These are phyloP conservation scores for Willaertia magna DNA, from an alignment of 208 protist genomes.

Conservation along the genomic window DNA sequence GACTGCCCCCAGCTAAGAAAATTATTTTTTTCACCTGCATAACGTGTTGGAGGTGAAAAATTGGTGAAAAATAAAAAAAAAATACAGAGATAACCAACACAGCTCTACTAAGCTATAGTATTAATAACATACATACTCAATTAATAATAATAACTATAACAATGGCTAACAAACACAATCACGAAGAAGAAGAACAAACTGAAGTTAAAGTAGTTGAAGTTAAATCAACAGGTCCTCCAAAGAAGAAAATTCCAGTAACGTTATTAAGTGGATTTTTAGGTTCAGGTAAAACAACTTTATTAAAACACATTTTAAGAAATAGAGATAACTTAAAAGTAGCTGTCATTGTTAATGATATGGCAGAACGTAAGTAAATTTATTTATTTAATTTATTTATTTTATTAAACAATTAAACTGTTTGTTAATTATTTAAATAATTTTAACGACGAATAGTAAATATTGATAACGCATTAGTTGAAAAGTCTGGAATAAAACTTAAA, in stretches of 20 bases:
- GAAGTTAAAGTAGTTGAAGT: not conserved
- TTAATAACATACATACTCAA: not conserved
- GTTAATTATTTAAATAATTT: no score
- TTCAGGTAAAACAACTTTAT: constrained; percentile 45
- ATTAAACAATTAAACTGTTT: no score
- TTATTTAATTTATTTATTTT: no score
- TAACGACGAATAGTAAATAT: constrained; percentile 38
- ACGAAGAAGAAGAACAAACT: not conserved
- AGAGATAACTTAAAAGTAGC: constrained; percentile 30
- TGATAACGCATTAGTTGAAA: constrained; percentile 37
- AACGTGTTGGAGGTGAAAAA: no score
- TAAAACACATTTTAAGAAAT: constrained; percentile 48
- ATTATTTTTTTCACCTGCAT: no score
- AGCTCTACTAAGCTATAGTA: not conserved
- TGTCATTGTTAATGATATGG: constrained; percentile 65
- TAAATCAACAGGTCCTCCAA: not conserved
- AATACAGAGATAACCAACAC: not conserved
- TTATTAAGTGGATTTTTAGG: not conserved
- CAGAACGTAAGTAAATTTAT: not conserved
- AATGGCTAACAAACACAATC: not conserved
- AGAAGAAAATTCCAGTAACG: not conserved
- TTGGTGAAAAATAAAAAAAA: not conserved
- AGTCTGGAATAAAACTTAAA: constrained; percentile 20
- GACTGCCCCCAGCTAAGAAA: no score
- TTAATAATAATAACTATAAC: not conserved